Evolutionary conservation across 225 moss, liverwort and hornwort genomes (phyloP), one percentile per base, ranked within the genome.

Genomic region (Bryoerythrophyllum caledonicum): DNA sequence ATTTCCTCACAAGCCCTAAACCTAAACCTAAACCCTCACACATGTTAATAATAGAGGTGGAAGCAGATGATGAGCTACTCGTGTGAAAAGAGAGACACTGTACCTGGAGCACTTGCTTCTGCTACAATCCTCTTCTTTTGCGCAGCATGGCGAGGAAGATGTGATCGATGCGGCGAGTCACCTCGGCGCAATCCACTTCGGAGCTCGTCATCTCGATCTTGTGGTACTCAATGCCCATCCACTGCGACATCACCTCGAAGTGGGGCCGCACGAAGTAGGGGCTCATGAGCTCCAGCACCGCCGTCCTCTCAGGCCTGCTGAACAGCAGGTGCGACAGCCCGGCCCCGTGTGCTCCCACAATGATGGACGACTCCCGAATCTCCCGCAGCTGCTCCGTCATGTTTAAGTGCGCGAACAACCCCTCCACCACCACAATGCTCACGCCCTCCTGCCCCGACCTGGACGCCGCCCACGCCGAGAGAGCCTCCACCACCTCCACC

Each of bases 291-390:
- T 99, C 97, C 8, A 99, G 51, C 21, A 99, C 85, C 0, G 82
- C 81, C 0, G 94, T 91, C 40, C 76, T 78, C 57, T 64, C 64
- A 0, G 97, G 91, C 67, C 85, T 83, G 20, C 91, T 91, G 79
- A 95, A 99, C 60, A 99, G 20, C 10, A 94, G 82, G 77, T 99
- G 93, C 25, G 97, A 91, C 30, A 99, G 83, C 27, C 97, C 97
- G 40, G 97, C 97, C 24, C 97, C 97, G 60, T 99, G 97, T 16
- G 97, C 97, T 63, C 97, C 97, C 23, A 95, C 84, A 6, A 99
- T 87, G 35, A 99, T 86, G 43, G 89, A 87, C 40, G 93, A 86
- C 59, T 84, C 87, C 11, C 84, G 90, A 53, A 95, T 93, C 57
- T 80, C 77, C 75, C 80, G 72, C 66, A 99, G 73, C 30, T 99